Evolutionary conservation across 345 rosid species (phyloP).

Genomic region (Euphorbia lathyris): DNA sequence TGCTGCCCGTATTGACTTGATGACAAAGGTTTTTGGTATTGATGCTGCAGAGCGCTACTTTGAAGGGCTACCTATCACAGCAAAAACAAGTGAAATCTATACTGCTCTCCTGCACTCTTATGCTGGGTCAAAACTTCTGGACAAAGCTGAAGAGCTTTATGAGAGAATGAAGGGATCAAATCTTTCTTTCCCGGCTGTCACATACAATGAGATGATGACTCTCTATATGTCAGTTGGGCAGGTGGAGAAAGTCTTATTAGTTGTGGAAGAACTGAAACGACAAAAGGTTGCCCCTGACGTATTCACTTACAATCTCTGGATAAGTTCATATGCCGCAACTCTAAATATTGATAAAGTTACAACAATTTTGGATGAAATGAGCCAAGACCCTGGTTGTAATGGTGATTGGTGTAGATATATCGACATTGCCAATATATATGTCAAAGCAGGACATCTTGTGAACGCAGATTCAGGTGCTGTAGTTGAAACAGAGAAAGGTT

Average conservation of each 20-base stretch:
- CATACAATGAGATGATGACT: conserved; percentile 95
- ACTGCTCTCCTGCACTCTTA: conserved; percentile 88
- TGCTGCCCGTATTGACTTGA: conserved; percentile 68
- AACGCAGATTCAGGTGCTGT: conserved; percentile 42
- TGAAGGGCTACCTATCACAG: conserved; percentile 48
- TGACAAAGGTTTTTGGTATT: conserved; percentile 81
- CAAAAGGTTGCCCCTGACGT: conserved; percentile 65
- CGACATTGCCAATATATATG: conserved; percentile 48
- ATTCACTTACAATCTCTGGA: conserved; percentile 83
- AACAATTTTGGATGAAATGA: conserved; percentile 74
- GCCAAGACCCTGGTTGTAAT: conserved; percentile 33
- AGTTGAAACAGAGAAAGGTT: conserved; percentile 55
- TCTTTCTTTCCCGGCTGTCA: conserved; percentile 53
- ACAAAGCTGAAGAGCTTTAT: conserved; percentile 63
- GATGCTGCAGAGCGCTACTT: conserved; percentile 92
- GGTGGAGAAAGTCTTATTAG: conserved; percentile 66
- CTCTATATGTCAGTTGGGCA: conserved; percentile 82
- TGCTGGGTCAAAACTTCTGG: conserved; percentile 57
- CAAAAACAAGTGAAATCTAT: conserved; percentile 72
- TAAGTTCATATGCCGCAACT: conserved; percentile 79
- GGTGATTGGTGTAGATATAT: conserved; percentile 63
- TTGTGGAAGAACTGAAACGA: conserved; percentile 52
- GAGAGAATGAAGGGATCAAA: conserved; percentile 49
- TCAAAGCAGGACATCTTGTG: conserved; percentile 47
- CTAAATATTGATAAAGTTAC: conserved; percentile 51